These are phyloP conservation scores for Colletotrichum horii DNA, from an alignment of 2,329 filamentous ascomycete genomes.

Conservation along the genomic window DNA sequence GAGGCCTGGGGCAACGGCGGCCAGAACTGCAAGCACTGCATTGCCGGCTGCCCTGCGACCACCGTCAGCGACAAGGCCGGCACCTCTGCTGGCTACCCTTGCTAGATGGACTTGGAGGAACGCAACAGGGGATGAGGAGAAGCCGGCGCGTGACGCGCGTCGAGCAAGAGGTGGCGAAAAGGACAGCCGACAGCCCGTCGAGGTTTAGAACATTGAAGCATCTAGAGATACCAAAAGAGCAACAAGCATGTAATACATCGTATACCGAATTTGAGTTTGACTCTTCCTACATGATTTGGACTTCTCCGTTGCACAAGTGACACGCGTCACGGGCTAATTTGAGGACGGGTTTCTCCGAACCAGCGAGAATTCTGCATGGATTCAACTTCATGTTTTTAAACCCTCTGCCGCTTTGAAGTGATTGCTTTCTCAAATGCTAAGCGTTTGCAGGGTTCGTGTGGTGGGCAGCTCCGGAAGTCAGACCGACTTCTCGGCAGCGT, in stretches of 20 bases:
- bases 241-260: not conserved
- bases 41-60: not conserved
- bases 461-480: not conserved
- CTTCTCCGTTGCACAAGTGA: not conserved
- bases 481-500: not conserved
- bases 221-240: not conserved
- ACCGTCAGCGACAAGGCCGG: not conserved
- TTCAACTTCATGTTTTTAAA: not conserved
- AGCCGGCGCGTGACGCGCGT: too few species aligned
- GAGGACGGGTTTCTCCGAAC: not conserved
- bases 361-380: not conserved
- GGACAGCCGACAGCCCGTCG: not conserved
- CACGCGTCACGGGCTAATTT: not conserved
- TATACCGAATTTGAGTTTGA: not conserved
- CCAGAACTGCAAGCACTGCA: not conserved
- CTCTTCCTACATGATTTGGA: not conserved
- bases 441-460: not conserved
- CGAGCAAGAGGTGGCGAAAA: not conserved
- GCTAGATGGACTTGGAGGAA: not conserved
- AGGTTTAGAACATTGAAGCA: not conserved
- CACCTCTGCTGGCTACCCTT: not conserved
- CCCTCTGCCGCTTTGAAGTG: not conserved
- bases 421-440: not conserved
- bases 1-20: not conserved
- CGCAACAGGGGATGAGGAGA: fast-evolving